Conservation (phyloP, 345 rosid species). For the Brassica carinata region DNA sequence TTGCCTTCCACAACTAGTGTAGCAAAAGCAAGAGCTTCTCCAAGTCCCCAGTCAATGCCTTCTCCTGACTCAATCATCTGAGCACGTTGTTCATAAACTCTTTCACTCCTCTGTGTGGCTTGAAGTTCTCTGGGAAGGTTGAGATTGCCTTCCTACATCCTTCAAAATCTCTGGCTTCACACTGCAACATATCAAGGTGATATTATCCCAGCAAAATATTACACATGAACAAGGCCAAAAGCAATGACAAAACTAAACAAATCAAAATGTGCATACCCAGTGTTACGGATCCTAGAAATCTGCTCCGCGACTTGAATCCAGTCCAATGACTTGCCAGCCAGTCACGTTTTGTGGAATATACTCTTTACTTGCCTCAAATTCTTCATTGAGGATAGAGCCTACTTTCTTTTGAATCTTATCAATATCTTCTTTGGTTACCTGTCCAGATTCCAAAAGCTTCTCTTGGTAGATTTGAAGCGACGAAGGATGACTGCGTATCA, state of each 20-base stretch:
- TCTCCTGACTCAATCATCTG: conserved; percentile 74
- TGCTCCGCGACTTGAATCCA: conserved; percentile 79
- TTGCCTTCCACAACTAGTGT: conserved; percentile 78
- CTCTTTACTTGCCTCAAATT: conserved; percentile 65
- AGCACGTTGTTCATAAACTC: conserved; percentile 69
- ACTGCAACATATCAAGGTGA: conserved; percentile 43
- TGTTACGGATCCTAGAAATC: conserved; percentile 68
- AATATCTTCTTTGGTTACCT: conserved; percentile 61
- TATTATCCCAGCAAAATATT: neutral
- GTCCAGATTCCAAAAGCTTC: conserved; percentile 63
- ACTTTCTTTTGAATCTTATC: conserved; percentile 65
- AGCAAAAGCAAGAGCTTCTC: conserved; percentile 78
- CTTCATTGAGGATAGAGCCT: conserved; percentile 63
- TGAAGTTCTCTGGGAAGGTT: conserved; percentile 61
- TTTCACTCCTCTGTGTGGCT: conserved; percentile 77
- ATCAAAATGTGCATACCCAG: conserved; percentile 50
- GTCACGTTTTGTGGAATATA: conserved; percentile 67
- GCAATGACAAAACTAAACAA: conserved; percentile 4
- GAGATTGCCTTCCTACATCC: conserved; percentile 74
- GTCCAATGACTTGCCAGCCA: conserved; percentile 83
- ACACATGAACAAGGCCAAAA: no score
- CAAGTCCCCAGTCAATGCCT: conserved; percentile 82
- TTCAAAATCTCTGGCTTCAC: conserved; percentile 76
- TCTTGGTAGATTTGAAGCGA: conserved; percentile 60
- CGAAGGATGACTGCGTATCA: conserved; percentile 67